Conservation (phyloP, 192 early-diverging fungal species). For the Coemansia sp. region DNA sequence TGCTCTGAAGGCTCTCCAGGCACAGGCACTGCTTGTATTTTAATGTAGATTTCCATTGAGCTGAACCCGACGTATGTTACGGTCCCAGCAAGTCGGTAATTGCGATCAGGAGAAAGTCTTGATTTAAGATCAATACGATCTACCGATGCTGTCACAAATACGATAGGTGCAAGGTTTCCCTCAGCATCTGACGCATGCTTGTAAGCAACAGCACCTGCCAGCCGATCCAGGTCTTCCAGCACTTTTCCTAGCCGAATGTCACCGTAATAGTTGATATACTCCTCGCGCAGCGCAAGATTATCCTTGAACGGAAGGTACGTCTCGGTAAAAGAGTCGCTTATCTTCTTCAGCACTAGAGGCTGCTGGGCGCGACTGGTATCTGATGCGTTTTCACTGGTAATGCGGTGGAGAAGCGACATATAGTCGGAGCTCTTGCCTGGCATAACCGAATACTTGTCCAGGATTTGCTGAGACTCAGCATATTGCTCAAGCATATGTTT, state of each 20-base stretch:
- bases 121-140: constrained; percentile 81
- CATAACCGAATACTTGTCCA: constrained; percentile 54
- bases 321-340: constrained; percentile 74
- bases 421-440: constrained; percentile 50
- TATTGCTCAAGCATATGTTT: constrained; percentile 48
- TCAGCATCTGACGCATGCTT: constrained; percentile 66
- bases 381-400: constrained; percentile 37
- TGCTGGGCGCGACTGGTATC: constrained; percentile 30
- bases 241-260: constrained; percentile 78
- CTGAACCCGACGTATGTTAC: constrained; percentile 83
- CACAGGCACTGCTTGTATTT: constrained; percentile 60
- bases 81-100: constrained; percentile 77
- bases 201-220: constrained; percentile 80
- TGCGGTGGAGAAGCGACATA: constrained; percentile 47
- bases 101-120: constrained; percentile 60
- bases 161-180: constrained; percentile 58
- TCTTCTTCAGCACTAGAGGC: constrained; percentile 59
- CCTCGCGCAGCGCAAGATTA: constrained; percentile 69
- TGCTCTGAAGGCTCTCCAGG: constrained; percentile 25
- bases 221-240: constrained; percentile 80
- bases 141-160: constrained; percentile 84
- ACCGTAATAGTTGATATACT: constrained; percentile 78
- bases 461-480: constrained; percentile 44
- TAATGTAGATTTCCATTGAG: constrained; percentile 83
- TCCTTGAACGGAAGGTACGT: constrained; percentile 75